Conservation (phyloP, 176 grass and related monocot genomes). For the Rhynchospora tenuis region DNA sequence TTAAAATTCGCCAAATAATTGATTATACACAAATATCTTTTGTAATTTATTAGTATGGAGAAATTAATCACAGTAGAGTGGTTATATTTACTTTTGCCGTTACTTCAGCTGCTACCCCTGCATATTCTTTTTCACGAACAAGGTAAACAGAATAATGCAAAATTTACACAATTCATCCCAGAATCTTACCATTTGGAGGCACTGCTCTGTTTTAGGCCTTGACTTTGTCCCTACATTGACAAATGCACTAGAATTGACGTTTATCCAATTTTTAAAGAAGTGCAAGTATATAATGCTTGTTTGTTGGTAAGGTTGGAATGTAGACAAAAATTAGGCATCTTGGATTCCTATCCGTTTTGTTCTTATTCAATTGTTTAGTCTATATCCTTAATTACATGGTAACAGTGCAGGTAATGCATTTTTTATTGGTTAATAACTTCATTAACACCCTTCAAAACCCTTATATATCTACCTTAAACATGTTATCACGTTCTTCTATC, state of each 20-base stretch:
- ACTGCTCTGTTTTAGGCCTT: neutral
- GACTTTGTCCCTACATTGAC: neutral
- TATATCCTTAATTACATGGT: neutral
- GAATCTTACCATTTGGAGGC: conserved; percentile 5
- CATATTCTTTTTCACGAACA: neutral
- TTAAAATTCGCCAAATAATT: neutral
- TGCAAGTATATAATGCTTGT: neutral
- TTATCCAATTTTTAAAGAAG: neutral
- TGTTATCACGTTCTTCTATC: neutral
- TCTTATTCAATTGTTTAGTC: neutral
- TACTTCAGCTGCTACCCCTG: neutral
- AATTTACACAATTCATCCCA: neutral
- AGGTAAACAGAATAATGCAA: neutral
- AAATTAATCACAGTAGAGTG: neutral
- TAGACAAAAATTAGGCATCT: conserved; percentile 15
- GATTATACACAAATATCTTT: too few relatives aligned
- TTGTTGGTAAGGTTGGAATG: neutral
- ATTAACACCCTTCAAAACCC: neutral
- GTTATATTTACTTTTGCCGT: neutral
- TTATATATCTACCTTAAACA: neutral
- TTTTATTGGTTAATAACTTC: neutral
- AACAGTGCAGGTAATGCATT: neutral
- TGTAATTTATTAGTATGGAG: neutral
- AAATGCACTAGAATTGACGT: neutral
- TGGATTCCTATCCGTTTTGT: neutral